Conservation (phyloP, 495 filamentous ascomycete genomes). For the Xylaria cubensis region DNA sequence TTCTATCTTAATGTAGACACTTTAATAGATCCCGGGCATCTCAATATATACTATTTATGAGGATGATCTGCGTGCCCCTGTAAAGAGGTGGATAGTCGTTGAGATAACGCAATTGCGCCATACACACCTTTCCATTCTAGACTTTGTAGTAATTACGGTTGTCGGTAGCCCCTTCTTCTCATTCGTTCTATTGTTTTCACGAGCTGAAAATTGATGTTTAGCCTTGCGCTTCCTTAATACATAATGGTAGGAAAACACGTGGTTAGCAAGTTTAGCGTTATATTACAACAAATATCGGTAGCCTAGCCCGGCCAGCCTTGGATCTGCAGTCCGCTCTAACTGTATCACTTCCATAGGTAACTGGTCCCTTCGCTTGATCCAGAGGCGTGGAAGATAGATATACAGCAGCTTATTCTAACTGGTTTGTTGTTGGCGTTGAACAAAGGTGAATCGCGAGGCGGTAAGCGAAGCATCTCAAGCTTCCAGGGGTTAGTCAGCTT, state of each 20-base stretch:
- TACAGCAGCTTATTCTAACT: background rate
- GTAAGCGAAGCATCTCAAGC: background rate
- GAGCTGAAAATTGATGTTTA: background rate
- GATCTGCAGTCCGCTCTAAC: background rate
- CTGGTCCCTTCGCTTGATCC: background rate
- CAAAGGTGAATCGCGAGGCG: background rate
- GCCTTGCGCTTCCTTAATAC: background rate
- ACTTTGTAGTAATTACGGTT: background rate
- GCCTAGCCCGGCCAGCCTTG: background rate
- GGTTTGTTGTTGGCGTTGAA: background rate
- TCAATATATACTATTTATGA: background rate
- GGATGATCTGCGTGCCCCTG: background rate
- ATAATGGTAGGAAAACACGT: background rate
- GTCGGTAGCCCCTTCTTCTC: background rate
- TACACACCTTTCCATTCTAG: background rate
- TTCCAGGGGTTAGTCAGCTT: background rate
- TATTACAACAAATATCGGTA: background rate
- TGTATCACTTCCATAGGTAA: background rate
- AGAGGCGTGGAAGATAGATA: background rate
- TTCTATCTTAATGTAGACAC: background rate
- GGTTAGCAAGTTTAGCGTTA: background rate
- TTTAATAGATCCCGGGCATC: background rate
- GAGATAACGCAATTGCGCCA: constrained; percentile 11
- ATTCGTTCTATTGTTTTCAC: background rate
- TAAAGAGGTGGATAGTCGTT: background rate